Percentiles rank a stretch among this genome's conserved stretches.
Evolutionary conservation across 345 rosid species (phyloP).

Genomic region (Eucalyptus regnans): DNA sequence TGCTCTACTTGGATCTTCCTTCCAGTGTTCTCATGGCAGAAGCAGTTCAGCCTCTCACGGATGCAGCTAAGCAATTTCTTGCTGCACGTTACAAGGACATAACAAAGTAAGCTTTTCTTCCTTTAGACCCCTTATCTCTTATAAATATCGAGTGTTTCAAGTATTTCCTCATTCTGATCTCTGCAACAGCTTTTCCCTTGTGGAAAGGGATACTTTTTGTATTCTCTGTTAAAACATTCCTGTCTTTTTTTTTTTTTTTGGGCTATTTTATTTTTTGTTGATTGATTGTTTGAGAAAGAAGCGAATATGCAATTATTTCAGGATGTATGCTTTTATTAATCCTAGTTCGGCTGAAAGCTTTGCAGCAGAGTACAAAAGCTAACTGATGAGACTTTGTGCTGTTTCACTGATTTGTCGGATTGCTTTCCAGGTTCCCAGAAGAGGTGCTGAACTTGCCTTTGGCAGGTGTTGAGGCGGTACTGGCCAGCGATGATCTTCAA

Average conservation of each 20-base stretch:
- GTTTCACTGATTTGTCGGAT: not conserved
- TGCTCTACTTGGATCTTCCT: slow-evolving; percentile 77
- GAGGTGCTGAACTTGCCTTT: slow-evolving; percentile 73
- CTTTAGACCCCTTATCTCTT: not conserved
- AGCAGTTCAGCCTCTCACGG: slow-evolving; percentile 65
- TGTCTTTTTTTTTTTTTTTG: not conserved
- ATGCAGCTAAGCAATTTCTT: slow-evolving; percentile 63
- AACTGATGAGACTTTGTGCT: not conserved
- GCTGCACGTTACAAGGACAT: slow-evolving; percentile 49
- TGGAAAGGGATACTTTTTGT: not conserved
- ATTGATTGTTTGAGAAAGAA: not conserved
- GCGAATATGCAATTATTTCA: not conserved
- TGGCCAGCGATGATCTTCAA: slow-evolving; percentile 56
- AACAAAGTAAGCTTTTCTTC: slow-evolving; percentile 25
- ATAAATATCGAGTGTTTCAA: not conserved
- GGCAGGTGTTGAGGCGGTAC: slow-evolving; percentile 68
- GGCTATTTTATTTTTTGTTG: not conserved
- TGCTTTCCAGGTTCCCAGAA: slow-evolving; percentile 35
- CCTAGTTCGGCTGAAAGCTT: not conserved
- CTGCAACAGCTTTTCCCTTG: not conserved
- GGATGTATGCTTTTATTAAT: not conserved
- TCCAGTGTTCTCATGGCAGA: slow-evolving; percentile 51
- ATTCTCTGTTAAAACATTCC: not conserved
- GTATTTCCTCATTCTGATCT: not conserved
- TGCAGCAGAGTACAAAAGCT: not conserved